These are phyloP conservation scores for Gracilaria caudata DNA, from an alignment of 23 red algal species.

Conservation along the genomic window DNA sequence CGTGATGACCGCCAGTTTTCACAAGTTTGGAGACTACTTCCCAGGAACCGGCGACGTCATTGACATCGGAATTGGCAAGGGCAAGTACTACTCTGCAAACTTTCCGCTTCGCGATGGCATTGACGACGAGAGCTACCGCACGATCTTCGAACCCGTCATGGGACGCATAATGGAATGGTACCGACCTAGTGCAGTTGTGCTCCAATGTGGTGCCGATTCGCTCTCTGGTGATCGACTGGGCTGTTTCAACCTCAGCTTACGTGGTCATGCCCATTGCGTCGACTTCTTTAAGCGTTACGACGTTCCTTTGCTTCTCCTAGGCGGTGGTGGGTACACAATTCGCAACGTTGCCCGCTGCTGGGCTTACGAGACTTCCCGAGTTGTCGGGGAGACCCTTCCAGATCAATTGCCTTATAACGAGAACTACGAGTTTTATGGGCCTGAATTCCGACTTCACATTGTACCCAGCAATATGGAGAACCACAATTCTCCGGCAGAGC, in stretches of 20 bases:
- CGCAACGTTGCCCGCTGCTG: slow-evolving; percentile 99
- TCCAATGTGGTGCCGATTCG: slow-evolving; percentile 98
- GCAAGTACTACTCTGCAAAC: slow-evolving; percentile 91
- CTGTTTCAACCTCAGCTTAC: slow-evolving; percentile 93
- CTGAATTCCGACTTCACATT: slow-evolving; percentile 94
- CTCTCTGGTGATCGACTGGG: slow-evolving; percentile 95
- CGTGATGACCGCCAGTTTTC: slow-evolving; percentile 98
- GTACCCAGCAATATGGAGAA: slow-evolving; percentile 98
- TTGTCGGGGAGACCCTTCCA: slow-evolving; percentile 62
- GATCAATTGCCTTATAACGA: slow-evolving; percentile 94
- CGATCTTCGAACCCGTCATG: slow-evolving; percentile 96
- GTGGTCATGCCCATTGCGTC: slow-evolving; percentile 92
- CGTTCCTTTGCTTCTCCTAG: slow-evolving; percentile 90
- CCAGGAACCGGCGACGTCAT: slow-evolving; percentile 93
- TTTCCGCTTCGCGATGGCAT: slow-evolving; percentile 98
- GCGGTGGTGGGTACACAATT: slow-evolving; percentile 98
- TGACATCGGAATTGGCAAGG: slow-evolving; percentile 88
- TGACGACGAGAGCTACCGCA: slow-evolving; percentile 87
- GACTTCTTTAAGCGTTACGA: slow-evolving; percentile 88
- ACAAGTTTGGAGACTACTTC: slow-evolving; percentile 99
- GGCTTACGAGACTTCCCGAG: slow-evolving; percentile 91
- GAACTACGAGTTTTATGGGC: slow-evolving; percentile 96
- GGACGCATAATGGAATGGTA: slow-evolving; percentile 96
- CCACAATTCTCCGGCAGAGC: slow-evolving; percentile 77
- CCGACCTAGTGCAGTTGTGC: slow-evolving; percentile 88